Percentiles rank a stretch among this genome's conserved stretches.
Conservation (phyloP, 1,284 basidiomycete genomes). For the Ustilago nuda region DNA sequence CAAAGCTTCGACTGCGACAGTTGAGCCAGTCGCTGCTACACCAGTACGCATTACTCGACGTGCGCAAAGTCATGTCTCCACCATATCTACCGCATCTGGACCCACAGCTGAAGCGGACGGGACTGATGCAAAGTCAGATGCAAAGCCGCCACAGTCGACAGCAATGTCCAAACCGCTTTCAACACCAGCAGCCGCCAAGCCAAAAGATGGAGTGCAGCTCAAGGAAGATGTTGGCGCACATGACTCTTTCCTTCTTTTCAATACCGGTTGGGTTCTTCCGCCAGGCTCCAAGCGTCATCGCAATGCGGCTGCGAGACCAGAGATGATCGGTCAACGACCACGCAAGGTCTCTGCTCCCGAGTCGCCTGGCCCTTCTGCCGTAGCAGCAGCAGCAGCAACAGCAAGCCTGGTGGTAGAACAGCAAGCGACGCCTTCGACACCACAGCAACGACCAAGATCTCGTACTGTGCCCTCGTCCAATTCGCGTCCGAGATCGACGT, state of each 20-base stretch:
- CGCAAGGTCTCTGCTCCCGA: conserved; percentile 52
- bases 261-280: conserved; percentile 88
- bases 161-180: conserved; percentile 21
- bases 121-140: not conserved
- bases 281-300: conserved; percentile 71
- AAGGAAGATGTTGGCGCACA: conserved; percentile 75
- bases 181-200: conserved; percentile 50
- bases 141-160: conserved; percentile 2
- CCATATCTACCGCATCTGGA: conserved; percentile 5
- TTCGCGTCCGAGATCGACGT: not conserved
- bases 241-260: conserved; percentile 84
- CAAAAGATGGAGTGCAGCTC: conserved; percentile 72
- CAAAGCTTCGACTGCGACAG: not conserved
- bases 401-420: not conserved
- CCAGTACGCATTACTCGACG: conserved; percentile 25
- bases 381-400: no score
- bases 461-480: conserved; percentile 27
- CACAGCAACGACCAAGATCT: conserved; percentile 34
- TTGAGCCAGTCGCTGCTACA: not conserved
- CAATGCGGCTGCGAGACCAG: conserved; percentile 21
- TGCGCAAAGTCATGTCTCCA: conserved; percentile 17
- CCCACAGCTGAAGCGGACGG: not conserved
- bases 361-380: conserved; percentile 24
- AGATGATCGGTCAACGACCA: conserved; percentile 40
- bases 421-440: conserved; percentile 1